A percentile compares a stretch with the other conserved stretches of the same genome.
Evolutionary conservation across 345 rosid genomes (phyloP).

Genomic region (Excoecaria agallocha): DNA sequence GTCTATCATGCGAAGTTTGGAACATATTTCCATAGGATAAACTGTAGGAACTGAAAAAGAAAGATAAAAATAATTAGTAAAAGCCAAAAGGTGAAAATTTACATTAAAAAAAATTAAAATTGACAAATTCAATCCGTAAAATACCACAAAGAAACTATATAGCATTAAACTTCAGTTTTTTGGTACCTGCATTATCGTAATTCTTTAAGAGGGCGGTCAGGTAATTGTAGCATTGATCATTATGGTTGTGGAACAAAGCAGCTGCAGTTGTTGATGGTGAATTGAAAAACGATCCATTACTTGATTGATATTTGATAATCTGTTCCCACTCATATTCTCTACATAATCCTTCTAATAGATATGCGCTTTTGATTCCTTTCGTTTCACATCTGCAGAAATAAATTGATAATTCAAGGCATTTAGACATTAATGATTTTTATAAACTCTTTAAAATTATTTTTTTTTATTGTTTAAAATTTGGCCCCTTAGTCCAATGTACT

Average conservation of each 20-base stretch:
- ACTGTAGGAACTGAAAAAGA: neutral
- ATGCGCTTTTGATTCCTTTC: neutral
- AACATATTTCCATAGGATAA: neutral
- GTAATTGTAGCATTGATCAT: neutral
- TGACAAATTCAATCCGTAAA: neutral
- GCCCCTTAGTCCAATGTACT: too few species aligned
- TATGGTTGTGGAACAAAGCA: neutral
- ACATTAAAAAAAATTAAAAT: neutral
- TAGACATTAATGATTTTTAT: too few species aligned
- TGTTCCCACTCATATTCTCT: neutral
- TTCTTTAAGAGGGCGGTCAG: neutral
- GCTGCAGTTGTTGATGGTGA: constrained; percentile 10
- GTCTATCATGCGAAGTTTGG: neutral
- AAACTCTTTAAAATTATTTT: too few species aligned
- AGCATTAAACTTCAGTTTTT: neutral
- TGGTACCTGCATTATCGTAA: neutral
- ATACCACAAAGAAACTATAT: neutral
- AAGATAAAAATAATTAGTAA: neutral
- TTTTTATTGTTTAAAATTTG: too few species aligned
- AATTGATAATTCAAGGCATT: too few species aligned
- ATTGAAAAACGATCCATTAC: constrained; percentile 2
- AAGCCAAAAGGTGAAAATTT: neutral
- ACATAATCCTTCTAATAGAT: neutral
- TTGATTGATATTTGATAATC: neutral
- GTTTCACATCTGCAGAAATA: too few species aligned